phyloP scores from a whole-genome alignment of 371 early-diverging fungal species.

The Caulochytrium protostelioides region DNA sequence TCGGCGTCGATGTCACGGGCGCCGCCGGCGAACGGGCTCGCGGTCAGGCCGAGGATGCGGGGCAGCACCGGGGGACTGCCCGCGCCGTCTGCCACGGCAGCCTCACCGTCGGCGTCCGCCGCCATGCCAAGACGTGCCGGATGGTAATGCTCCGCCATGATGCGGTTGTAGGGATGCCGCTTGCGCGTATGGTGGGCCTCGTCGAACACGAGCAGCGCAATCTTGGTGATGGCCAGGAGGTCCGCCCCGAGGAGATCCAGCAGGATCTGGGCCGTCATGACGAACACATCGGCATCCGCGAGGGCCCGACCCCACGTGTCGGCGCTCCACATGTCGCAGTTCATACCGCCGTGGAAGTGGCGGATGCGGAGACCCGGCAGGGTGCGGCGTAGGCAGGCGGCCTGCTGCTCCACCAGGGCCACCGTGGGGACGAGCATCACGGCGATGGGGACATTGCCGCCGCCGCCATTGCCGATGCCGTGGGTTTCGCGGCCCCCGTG shows the following conservation, averaged over 20 bases:
- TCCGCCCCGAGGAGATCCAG: slow-evolving; percentile 36
- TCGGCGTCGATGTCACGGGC: too few species aligned
- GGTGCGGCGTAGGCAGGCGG: slow-evolving; percentile 39
- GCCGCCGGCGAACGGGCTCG: too few species aligned
- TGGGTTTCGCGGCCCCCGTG: neutral
- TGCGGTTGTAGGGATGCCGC: slow-evolving; percentile 53
- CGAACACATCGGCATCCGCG: slow-evolving; percentile 43
- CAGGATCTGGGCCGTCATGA: slow-evolving; percentile 73
- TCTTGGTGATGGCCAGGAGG: slow-evolving; percentile 23
- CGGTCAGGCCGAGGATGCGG: slow-evolving; percentile 89
- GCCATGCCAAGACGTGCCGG: too few species aligned
- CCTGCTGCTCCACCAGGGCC: slow-evolving; percentile 67
- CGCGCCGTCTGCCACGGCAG: too few species aligned
- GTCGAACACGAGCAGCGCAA: slow-evolving; percentile 65
- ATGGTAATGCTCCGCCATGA: slow-evolving; percentile 66
- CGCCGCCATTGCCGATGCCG: neutral
- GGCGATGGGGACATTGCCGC: slow-evolving; percentile 13
- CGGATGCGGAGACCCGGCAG: neutral
- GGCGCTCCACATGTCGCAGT: slow-evolving; percentile 31
- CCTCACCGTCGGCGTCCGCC: too few species aligned
- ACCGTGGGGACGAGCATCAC: slow-evolving; percentile 75
- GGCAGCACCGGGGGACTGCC: too few species aligned
- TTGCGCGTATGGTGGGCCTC: slow-evolving; percentile 80
- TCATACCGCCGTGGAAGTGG: neutral
- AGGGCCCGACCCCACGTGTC: slow-evolving; percentile 34